Percentiles rank a stretch among this genome's conserved stretches.
Conservation (phyloP, 2,329 filamentous ascomycete species). For the Didymella segeticola region DNA sequence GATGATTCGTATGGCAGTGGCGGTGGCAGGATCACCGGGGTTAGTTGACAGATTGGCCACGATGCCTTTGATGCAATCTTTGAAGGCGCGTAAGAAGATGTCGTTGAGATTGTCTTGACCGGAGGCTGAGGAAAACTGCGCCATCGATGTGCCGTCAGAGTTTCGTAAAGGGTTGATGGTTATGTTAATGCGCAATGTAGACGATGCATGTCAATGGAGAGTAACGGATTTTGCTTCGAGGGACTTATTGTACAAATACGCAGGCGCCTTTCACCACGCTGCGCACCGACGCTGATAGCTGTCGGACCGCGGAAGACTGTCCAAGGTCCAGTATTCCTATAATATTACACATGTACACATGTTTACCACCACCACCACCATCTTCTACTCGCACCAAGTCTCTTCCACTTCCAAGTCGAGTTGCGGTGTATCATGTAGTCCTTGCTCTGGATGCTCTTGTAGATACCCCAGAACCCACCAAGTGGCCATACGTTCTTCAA, state of each 20-base stretch:
- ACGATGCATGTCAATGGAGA: not conserved
- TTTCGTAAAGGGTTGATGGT: not conserved
- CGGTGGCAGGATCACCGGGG: not conserved
- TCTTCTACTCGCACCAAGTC: constrained; percentile 5
- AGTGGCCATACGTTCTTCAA: constrained; percentile 46
- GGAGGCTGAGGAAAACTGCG: not conserved
- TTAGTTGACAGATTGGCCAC: not conserved
- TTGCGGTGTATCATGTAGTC: constrained; percentile 46
- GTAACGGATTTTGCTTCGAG: not conserved
- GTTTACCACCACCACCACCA: constrained; percentile 19
- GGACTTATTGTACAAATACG: not conserved
- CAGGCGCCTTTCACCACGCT: not conserved
- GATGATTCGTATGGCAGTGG: not conserved
- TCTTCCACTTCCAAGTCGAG: constrained; percentile 43
- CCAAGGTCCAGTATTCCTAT: not conserved
- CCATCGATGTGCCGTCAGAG: not conserved
- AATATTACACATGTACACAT: not conserved
- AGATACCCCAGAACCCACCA: constrained; percentile 48
- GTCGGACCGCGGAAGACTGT: not conserved
- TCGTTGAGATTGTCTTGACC: not conserved
- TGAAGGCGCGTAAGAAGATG: constrained; percentile 1
- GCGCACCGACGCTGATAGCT: not conserved
- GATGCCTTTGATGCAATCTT: not conserved
- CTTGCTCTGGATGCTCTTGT: constrained; percentile 47
- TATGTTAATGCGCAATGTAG: not conserved